These are phyloP conservation scores for Euclidium syriacum DNA, from an alignment of 345 rosid genomes.

Conservation along the genomic window DNA sequence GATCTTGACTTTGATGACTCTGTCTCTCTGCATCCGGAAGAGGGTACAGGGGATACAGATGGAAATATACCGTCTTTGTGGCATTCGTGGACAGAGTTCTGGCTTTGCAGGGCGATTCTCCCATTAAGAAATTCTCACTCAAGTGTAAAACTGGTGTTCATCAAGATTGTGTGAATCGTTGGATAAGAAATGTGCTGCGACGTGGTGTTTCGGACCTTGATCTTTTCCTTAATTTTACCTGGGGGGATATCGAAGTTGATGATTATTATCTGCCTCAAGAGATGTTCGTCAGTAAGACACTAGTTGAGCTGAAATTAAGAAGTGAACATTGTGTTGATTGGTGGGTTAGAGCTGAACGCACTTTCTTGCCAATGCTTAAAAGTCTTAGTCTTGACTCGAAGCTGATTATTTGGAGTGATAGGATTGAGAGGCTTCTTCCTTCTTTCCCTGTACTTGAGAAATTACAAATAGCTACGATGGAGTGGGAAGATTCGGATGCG, in stretches of 20 bases:
- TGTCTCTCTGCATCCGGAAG: background rate
- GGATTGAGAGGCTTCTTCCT: no score
- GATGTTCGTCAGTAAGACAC: background rate
- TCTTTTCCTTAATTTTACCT: background rate
- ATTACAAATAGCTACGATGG: no score
- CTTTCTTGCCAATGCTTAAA: background rate
- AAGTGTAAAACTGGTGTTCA: background rate
- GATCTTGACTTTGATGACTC: background rate
- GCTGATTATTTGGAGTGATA: no score
- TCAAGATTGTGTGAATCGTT: background rate
- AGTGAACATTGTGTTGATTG: background rate
- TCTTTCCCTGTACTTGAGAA: no score
- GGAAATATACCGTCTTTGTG: background rate
- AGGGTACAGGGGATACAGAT: background rate
- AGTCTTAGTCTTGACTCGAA: background rate
- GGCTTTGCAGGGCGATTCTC: background rate
- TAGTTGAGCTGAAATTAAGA: background rate
- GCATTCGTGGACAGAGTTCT: background rate
- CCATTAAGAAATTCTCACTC: background rate
- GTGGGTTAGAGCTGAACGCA: no score
- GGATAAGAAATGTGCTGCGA: background rate
- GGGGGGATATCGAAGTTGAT: no score
- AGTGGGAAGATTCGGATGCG: no score
- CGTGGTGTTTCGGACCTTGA: background rate
- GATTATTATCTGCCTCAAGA: background rate